phyloP scores from a whole-genome alignment of 2,329 filamentous ascomycete species.

The Alternaria solani region DNA sequence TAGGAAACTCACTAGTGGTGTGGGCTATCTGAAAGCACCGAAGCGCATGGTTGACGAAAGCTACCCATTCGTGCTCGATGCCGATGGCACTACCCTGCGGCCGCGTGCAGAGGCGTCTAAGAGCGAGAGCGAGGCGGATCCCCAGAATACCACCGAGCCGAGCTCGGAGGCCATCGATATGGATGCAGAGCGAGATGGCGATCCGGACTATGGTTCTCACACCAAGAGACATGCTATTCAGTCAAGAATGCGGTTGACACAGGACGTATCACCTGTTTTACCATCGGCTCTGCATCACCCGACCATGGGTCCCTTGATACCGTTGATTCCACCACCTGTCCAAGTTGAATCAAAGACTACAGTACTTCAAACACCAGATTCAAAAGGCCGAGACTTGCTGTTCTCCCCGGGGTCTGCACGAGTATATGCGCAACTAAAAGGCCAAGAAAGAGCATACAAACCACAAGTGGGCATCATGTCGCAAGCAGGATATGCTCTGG shows the following conservation, averaged over 20 bases:
- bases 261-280: not conserved
- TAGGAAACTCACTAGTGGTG: constrained; percentile 33
- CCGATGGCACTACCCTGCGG: not conserved
- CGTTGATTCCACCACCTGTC: not conserved
- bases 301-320: not conserved
- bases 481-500: not conserved
- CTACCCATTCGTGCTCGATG: constrained; percentile 14
- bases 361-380: not conserved
- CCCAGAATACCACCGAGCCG: not conserved
- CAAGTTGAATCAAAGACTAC: not conserved
- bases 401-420: not conserved
- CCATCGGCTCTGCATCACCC: not conserved
- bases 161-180: not conserved
- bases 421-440: not conserved
- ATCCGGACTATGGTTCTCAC: constrained; percentile 5
- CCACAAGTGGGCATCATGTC: not conserved
- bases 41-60: constrained; percentile 32
- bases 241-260: not conserved
- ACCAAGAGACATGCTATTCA: constrained; percentile 14
- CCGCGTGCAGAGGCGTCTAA: not conserved
- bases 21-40: constrained; percentile 35
- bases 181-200: constrained; percentile 18
- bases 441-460: not conserved
- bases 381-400: not conserved
- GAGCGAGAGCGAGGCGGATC: not conserved